Conservation (phyloP, 129 eudicot genomes). For the Apium graveolens region DNA sequence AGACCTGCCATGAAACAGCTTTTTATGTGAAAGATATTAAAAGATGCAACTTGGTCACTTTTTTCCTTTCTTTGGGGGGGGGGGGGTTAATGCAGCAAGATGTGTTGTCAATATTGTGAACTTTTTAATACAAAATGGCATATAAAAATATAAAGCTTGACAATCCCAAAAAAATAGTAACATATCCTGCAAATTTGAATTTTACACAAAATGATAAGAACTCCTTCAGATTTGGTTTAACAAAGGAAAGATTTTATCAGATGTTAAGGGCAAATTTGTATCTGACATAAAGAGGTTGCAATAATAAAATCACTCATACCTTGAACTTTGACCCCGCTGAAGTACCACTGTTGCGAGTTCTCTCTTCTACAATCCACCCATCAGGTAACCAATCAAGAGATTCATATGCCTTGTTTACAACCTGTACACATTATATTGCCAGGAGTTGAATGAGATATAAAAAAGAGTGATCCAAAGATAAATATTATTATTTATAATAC, state of each 20-base stretch:
- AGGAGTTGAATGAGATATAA: neutral
- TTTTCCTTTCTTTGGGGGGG: no score
- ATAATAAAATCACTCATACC: constrained; percentile 20
- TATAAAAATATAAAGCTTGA: neutral
- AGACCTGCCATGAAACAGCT: constrained; percentile 29
- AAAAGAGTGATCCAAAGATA: neutral
- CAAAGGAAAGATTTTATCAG: neutral
- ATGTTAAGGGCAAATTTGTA: neutral
- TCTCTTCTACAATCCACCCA: constrained; percentile 56
- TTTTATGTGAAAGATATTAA: neutral
- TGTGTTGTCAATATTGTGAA: no score
- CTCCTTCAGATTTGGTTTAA: neutral
- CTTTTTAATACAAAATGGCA: neutral
- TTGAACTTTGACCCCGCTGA: constrained; percentile 28
- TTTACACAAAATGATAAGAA: neutral
- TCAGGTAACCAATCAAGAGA: constrained; percentile 53
- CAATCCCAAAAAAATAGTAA: neutral
- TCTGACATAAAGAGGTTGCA: no score
- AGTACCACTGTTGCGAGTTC: constrained; percentile 28
- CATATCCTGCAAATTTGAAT: neutral
- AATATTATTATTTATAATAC: no score
- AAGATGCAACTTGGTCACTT: neutral
- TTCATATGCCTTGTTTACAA: constrained; percentile 3
- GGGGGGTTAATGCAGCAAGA: no score
- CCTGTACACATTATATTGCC: constrained; percentile 1